Evolutionary conservation across 23 red algal genomes (phyloP), one percentile per base, ranked within the genome.

Genomic region (Gracilaria gracilis): DNA sequence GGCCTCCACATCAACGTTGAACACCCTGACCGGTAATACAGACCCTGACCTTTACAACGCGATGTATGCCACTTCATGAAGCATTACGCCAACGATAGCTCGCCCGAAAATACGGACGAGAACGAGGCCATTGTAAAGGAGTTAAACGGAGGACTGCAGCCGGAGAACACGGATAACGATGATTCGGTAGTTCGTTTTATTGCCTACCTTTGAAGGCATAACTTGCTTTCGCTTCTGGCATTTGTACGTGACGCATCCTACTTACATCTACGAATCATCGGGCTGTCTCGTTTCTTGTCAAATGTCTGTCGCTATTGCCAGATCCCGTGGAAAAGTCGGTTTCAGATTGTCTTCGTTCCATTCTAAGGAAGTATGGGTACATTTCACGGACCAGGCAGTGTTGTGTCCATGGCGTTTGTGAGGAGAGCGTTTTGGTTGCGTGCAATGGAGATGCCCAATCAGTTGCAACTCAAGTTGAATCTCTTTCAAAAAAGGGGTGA

Each of bases 31-130:
- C 1, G n/a, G n/a, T 17, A 37, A 23, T n/a, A 9, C 33, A 37
- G 40, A 39, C 17, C 2, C 29, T 12, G 57, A 14, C 61, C 75
- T 19, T 67, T 91, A 36, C 87, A 91, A 38, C 87, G 75, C 34
- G 87, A 91, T 33, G 71, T 91, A 53, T 91, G 87, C 75, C 57
- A 81, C 24, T 91, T 70, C 40, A 28, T 91, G 37, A 91, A 91
- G 23, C 55, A 91, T 2, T 80, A 67, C 33, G 55, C 76, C 13
- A 66, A 67, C 42, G 40, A 49, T 32, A 77, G 46, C 50, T 33
- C 50, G 28, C 72, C 79, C 6, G 79, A 66, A 3, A 57, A 36
- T 13, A 61, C 57, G 13, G 57, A 40, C 14, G 64, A 44, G 35
- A 47, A 17, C 16, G 79, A 61, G 23, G 79, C 28, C 31, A 61